Evolutionary conservation across 2,329 filamentous ascomycete species (phyloP), one percentile per base, ranked within the genome.

Genomic region (Simplicillium sp.): DNA sequence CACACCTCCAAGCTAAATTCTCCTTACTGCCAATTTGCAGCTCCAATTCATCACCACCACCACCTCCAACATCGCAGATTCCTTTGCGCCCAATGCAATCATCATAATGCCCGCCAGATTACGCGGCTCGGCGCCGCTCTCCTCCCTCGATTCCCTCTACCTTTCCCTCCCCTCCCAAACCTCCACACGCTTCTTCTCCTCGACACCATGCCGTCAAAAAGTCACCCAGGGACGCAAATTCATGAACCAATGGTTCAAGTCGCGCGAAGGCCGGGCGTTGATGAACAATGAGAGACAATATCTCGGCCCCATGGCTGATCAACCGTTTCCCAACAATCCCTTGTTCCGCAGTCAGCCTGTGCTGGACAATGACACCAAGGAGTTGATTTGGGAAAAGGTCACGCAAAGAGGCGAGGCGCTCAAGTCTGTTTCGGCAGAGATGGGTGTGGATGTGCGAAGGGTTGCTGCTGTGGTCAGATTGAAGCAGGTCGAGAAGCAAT

Each of bases 381-480:
- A 89, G 52, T 68, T 81, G 48, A 84, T 96, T 41, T 92, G 85
- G 67, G 54, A 69, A 4, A 74, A 77, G 50, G 78, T 94, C 12
- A 77, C 78, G 46, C 56, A 63, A n/a, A 59, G 77, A 12, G 81
- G 82, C 44, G 70, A 81, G 58, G 77, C 82, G 42, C 68, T 95
- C 46, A 82, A 87, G 54, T 75, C 75, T 34, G 84, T 94, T 15
- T 89, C 86, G 55, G 82, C 83, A 2, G 75, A 87, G 54, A 74
- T 85, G 51, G 77, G 80, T 20, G 77, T 95, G 17, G 87, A 92
- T 54, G 82, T 94, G 62, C 77, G 85, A 54, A 75, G 89, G 52
- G 84, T 95, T 14, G 88, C 81, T 20, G 89, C 89, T 16, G 84
- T 94, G 15, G 83, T 94, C 44, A 71, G 89, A 53, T 67, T 96